Evolutionary conservation across 495 filamentous ascomycete species (phyloP).

Genomic region (Penicillium daleae): DNA sequence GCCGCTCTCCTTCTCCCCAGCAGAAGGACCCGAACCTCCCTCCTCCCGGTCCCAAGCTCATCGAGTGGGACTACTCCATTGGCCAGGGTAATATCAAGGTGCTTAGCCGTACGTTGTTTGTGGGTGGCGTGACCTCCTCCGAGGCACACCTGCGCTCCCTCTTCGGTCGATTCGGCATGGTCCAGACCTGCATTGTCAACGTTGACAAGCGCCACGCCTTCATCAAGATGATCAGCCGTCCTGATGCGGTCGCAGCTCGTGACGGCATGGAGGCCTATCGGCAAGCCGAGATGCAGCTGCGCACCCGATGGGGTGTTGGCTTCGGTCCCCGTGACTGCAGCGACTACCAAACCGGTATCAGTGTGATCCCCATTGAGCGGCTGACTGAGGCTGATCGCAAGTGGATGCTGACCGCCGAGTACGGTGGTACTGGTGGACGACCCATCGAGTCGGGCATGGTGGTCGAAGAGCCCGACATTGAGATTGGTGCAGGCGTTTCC

Average conservation of each 20-base stretch:
- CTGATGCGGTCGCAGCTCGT: slow-evolving; percentile 81
- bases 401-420: slow-evolving; percentile 96
- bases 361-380: slow-evolving; percentile 86
- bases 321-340: slow-evolving; percentile 97
- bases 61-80: slow-evolving; percentile 78
- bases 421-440: slow-evolving; percentile 86
- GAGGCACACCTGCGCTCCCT: slow-evolving; percentile 79
- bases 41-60: slow-evolving; percentile 70
- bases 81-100: slow-evolving; percentile 84
- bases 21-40: slow-evolving; percentile 57
- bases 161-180: slow-evolving; percentile 78
- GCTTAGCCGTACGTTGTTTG: slow-evolving; percentile 91
- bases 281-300: slow-evolving; percentile 70
- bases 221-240: slow-evolving; percentile 93
- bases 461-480: slow-evolving; percentile 97
- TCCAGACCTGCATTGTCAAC: slow-evolving; percentile 98
- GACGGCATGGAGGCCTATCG: slow-evolving; percentile 87
- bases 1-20: slow-evolving; percentile 62
- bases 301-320: slow-evolving; percentile 97
- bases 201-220: slow-evolving; percentile 97
- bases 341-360: slow-evolving; percentile 91
- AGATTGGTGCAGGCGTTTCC: slow-evolving; percentile 95
- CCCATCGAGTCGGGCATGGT: slow-evolving; percentile 81
- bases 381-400: slow-evolving; percentile 95
- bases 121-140: slow-evolving; percentile 89